phyloP scores from a whole-genome alignment of 495 filamentous ascomycete species.

The Daldinia grandis region DNA sequence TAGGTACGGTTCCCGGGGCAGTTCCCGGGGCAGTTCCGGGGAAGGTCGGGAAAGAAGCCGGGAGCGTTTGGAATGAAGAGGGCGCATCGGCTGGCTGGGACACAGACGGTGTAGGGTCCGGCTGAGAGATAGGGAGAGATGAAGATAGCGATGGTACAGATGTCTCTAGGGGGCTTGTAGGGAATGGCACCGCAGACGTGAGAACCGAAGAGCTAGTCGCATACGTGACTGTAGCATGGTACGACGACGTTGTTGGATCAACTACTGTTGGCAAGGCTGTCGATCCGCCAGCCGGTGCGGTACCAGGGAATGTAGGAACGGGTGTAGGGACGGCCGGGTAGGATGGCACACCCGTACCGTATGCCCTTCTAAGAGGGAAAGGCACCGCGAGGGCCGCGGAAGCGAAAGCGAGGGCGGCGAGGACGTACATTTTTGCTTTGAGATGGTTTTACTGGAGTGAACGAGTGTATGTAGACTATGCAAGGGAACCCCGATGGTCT shows the following conservation, averaged over 20 bases:
- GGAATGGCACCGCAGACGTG: neutral
- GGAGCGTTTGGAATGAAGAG: slow-evolving; percentile 1
- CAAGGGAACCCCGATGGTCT: slow-evolving; percentile 16
- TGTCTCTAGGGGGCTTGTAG: neutral
- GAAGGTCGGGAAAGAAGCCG: slow-evolving; percentile 7
- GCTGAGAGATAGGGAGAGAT: neutral
- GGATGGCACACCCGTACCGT: neutral
- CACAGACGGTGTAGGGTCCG: neutral
- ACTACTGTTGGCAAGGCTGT: slow-evolving; percentile 11
- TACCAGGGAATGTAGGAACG: slow-evolving; percentile 6
- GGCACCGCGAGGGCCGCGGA: slow-evolving; percentile 34
- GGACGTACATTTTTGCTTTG: slow-evolving; percentile 26
- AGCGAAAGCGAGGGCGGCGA: slow-evolving; percentile 32
- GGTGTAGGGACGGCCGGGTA: neutral
- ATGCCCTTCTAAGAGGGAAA: slow-evolving; percentile 13
- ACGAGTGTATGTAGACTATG: slow-evolving; percentile 23
- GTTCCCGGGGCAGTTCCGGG: neutral
- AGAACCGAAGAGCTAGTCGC: slow-evolving; percentile 9
- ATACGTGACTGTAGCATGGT: slow-evolving; percentile 16
- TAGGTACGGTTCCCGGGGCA: slow-evolving; percentile 6
- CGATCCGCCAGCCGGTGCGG: slow-evolving; percentile 26
- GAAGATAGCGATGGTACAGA: neutral
- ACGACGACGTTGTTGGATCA: slow-evolving; percentile 14
- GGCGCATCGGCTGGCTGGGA: neutral
- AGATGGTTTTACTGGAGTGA: slow-evolving; percentile 13